phyloP scores from a whole-genome alignment of 2,329 filamentous ascomycete species.

The Chrysoporthe deuterocubensis region DNA sequence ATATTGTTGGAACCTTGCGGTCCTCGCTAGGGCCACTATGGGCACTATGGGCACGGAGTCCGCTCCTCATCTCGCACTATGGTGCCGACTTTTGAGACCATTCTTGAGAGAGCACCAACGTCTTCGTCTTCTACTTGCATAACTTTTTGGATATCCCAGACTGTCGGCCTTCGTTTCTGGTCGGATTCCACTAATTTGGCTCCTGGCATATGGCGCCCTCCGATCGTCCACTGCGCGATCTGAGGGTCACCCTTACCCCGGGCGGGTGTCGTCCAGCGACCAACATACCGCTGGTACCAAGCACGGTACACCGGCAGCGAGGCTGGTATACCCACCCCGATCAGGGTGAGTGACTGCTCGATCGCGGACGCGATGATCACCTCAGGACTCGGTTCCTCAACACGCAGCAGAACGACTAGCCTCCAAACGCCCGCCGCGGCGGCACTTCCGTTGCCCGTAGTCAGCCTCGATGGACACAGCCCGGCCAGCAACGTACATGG shows the following conservation, averaged over 20 bases:
- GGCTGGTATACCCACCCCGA: slow-evolving; percentile 1
- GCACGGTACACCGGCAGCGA: slow-evolving; percentile 6
- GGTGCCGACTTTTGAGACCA: background rate
- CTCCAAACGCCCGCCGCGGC: background rate
- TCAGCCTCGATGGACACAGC: background rate
- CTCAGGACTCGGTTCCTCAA: background rate
- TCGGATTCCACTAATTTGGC: background rate
- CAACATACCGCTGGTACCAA: background rate
- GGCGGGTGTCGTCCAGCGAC: background rate
- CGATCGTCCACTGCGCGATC: background rate
- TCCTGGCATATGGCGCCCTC: slow-evolving; percentile 6
- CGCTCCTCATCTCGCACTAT: background rate
- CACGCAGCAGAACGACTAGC: background rate
- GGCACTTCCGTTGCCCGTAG: background rate
- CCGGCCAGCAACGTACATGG: background rate
- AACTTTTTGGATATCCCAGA: background rate
- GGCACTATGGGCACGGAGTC: background rate
- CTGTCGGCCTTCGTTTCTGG: background rate
- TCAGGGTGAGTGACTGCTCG: slow-evolving; percentile 1
- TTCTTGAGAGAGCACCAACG: background rate
- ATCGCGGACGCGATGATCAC: background rate
- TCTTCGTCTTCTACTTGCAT: background rate
- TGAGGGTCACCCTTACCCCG: background rate
- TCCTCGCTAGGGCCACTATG: background rate
- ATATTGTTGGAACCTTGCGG: background rate